A percentile compares a stretch with the other conserved stretches of the same genome.
These are phyloP conservation scores for Hamamelis virginiana DNA, from an alignment of 164 flowering plant genomes.

Conservation along the genomic window DNA sequence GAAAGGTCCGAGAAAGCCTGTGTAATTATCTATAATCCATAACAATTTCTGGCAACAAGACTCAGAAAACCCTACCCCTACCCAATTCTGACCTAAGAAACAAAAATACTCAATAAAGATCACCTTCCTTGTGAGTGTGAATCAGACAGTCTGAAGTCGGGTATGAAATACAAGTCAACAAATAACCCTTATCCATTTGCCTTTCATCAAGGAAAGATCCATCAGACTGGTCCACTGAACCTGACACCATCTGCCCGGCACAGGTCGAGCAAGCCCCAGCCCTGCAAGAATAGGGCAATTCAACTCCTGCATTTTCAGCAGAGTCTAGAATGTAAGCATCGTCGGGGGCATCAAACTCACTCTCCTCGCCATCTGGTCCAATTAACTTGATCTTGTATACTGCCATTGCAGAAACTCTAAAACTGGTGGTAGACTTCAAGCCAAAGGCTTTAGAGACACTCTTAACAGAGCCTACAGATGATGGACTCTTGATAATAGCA, in stretches of 20 bases:
- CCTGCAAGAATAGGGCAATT: slow-evolving; percentile 78
- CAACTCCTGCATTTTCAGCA: slow-evolving; percentile 71
- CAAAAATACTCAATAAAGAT: slow-evolving; percentile 43
- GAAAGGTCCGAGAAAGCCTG: no score
- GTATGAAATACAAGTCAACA: slow-evolving; percentile 72
- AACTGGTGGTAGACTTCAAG: slow-evolving; percentile 39
- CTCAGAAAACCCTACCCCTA: no score
- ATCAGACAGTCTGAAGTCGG: slow-evolving; percentile 68
- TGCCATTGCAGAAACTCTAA: slow-evolving; percentile 51
- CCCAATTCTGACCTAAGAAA: slow-evolving; percentile 3
- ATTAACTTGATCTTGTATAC: slow-evolving; percentile 67
- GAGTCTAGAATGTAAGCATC: slow-evolving; percentile 68
- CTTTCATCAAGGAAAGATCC: slow-evolving; percentile 75
- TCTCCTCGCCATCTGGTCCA: slow-evolving; percentile 59
- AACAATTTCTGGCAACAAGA: no score
- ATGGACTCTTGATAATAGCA: slow-evolving; percentile 28
- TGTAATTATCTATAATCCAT: no score
- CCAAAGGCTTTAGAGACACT: slow-evolving; percentile 49
- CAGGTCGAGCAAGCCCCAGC: slow-evolving; percentile 88
- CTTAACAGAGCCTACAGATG: slow-evolving; percentile 40
- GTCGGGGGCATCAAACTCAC: slow-evolving; percentile 69
- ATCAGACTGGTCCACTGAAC: slow-evolving; percentile 72
- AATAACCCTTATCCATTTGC: slow-evolving; percentile 52
- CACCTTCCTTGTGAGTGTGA: slow-evolving; percentile 75
- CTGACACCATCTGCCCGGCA: slow-evolving; percentile 56